Conservation (phyloP, 2,329 filamentous ascomycete genomes). For the Xylariaceae sp. region DNA sequence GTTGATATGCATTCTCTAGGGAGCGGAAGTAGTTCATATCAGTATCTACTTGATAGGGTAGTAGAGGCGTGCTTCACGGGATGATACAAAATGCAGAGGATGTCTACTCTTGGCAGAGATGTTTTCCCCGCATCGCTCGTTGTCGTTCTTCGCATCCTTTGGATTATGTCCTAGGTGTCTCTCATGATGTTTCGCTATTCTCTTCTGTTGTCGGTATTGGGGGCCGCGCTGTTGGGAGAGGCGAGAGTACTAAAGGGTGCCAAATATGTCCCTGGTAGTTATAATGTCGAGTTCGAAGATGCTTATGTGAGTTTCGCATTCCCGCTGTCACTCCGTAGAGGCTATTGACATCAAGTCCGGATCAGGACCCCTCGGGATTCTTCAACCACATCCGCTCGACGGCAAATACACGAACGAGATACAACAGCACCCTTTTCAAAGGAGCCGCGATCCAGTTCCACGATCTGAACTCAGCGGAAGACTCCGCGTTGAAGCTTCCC, state of each 20-base stretch:
- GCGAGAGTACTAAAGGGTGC: slow-evolving; percentile 18
- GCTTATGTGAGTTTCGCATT: slow-evolving; percentile 37
- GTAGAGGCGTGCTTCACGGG: too few species aligned
- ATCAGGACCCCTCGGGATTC: slow-evolving; percentile 40
- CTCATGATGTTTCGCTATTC: slow-evolving; percentile 27
- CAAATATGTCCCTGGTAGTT: slow-evolving; percentile 42
- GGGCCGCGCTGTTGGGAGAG: slow-evolving; percentile 20
- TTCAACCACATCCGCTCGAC: slow-evolving; percentile 36
- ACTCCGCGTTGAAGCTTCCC: slow-evolving; percentile 39
- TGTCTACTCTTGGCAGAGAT: too few species aligned
- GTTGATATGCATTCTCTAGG: too few species aligned
- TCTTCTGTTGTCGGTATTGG: slow-evolving; percentile 25
- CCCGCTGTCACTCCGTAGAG: not conserved
- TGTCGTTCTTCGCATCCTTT: too few species aligned
- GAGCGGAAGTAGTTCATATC: too few species aligned
- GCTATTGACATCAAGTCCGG: slow-evolving; percentile 3
- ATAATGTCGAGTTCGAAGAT: slow-evolving; percentile 52
- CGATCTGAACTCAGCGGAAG: slow-evolving; percentile 41
- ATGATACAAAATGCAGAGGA: too few species aligned
- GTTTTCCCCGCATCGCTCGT: too few species aligned
- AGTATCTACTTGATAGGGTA: too few species aligned
- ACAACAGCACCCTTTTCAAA: slow-evolving; percentile 50
- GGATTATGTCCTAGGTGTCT: too few species aligned
- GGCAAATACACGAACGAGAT: slow-evolving; percentile 43
- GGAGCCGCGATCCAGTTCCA: slow-evolving; percentile 52